These are phyloP conservation scores for Solanum aculeatissimum DNA, from an alignment of 305 asterid species.

Conservation along the genomic window DNA sequence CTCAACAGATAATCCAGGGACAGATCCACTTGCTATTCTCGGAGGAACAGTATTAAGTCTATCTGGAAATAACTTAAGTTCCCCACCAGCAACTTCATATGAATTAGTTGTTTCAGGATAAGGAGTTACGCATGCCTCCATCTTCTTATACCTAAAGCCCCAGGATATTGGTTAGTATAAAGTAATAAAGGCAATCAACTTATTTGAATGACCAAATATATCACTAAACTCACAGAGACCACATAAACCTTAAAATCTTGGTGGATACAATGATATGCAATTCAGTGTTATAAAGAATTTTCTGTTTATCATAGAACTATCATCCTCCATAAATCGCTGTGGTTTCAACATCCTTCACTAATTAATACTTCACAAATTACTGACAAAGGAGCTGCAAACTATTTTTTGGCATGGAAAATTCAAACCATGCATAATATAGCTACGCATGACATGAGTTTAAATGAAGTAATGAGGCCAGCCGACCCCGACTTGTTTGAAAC, in stretches of 20 bases:
- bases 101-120: constrained; percentile 16
- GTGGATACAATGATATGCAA: not conserved
- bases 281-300: not conserved
- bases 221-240: not conserved
- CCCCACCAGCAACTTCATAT: constrained; percentile 30
- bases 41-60: constrained; percentile 34
- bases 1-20: constrained; percentile 22
- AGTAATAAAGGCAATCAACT: not conserved
- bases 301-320: not conserved
- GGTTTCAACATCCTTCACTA: not conserved
- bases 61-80: constrained; percentile 27
- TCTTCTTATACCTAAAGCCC: constrained; percentile 28
- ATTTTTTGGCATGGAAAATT: not conserved
- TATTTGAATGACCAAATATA: not conserved
- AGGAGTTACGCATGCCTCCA: constrained; percentile 33
- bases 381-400: not conserved
- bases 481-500: not conserved
- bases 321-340: not conserved
- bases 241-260: not conserved
- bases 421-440: not conserved
- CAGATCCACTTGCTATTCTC: constrained; percentile 20
- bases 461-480: not conserved
- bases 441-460: not conserved
- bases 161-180: not conserved
- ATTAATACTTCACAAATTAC: not conserved